Base-by-base conservation (phyloP, 2,329 filamentous ascomycete species). In the Ophiostoma novo-ulmi region DNA sequence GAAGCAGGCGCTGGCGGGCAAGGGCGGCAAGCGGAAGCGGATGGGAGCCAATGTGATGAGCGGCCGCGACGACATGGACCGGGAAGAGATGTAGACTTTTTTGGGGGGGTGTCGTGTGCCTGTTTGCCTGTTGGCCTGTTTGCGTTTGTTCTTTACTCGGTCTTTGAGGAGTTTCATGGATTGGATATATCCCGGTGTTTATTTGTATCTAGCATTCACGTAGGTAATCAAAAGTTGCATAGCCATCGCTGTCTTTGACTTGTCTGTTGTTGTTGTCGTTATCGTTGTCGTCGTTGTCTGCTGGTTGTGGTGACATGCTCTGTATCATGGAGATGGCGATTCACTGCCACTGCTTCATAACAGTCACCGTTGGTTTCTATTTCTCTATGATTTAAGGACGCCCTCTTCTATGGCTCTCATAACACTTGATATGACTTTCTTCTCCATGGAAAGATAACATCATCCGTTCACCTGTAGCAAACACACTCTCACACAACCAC, bases 11-110 rank as follows among this genome's bases (percentile, higher is more conserved):
- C 44, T 26, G 68, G 31, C 63, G 26, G 68, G 68, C 55, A 44
- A 48, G 39, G 78, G 81, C 67, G 78, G 81, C 52, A 75, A 83
- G 55, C 81, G 81, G 70, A 83, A 82, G 41, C 79, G 80, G 31
- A 86, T 85, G 76, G 83, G 82, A 35, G 77, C 75, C n/a, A 77
- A 70, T 31, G 70, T 71, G 1, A 8, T 58, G 1, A 22, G 22
- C 52, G 36, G 80, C 72, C 78, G 82, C 61, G 86, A 88, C 74
- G 83, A 89, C 68, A 93, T 93, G 91, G 91, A 94, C 79, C 82
- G 83, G 55, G 91, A 93, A 75, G 91, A 94, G 79, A 87, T 89
- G 73, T 92, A 80, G 26, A 2, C 13, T 36, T 6, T 68, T 13
- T 13, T n/a, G 11, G 36, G 36, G 7, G 22, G 20, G 20, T 36